Evolutionary conservation across 768 basidiomycete species (phyloP).

Genomic region (Mycena venus): DNA sequence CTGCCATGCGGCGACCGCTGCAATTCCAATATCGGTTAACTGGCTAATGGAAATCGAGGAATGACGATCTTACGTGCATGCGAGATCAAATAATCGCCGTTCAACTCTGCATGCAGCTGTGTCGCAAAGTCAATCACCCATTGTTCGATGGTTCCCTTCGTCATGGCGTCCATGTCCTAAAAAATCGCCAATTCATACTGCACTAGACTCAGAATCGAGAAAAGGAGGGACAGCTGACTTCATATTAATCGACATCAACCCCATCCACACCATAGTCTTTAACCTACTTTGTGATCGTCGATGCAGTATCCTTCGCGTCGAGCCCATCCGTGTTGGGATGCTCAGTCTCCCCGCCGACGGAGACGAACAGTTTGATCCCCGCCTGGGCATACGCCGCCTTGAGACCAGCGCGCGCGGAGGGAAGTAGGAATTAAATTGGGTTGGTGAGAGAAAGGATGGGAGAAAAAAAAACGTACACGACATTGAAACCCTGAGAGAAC

Average conservation of each 20-base stretch:
- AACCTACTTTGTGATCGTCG: not conserved
- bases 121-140: not conserved
- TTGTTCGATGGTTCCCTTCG: not conserved
- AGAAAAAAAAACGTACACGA: too few species aligned
- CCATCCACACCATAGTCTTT: not conserved
- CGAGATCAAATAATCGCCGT: not conserved
- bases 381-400: not conserved
- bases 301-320: too few species aligned
- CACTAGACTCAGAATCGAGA: too few species aligned
- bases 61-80: not conserved
- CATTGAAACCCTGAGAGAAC: too few species aligned
- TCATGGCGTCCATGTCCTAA: not conserved
- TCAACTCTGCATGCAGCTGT: not conserved
- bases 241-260: constrained; percentile 9
- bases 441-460: not conserved
- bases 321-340: too few species aligned
- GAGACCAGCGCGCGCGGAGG: not conserved
- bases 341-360: not conserved
- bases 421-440: not conserved
- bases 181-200: too few species aligned
- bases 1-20: constrained; percentile 1
- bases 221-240: not conserved
- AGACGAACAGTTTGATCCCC: constrained; percentile 4
- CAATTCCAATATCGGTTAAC: not conserved
- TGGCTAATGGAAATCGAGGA: not conserved